Conservation (phyloP, 495 filamentous ascomycete genomes). For the Daldinia caldariorum region DNA sequence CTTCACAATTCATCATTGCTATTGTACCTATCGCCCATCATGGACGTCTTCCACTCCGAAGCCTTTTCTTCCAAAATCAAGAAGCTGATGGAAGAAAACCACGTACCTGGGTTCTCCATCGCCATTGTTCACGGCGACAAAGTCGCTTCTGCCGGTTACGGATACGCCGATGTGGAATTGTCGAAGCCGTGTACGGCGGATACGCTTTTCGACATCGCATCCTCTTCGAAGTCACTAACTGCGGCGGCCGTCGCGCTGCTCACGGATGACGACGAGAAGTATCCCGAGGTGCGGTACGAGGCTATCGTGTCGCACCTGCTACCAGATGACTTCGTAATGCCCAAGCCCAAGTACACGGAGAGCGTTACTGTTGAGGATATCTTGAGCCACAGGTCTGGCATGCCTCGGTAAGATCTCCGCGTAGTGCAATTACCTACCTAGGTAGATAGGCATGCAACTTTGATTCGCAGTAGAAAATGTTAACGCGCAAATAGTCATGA, state of each 20-base stretch:
- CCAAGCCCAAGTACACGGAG: constrained; percentile 53
- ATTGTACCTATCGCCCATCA: neutral
- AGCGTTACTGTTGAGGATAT: constrained; percentile 61
- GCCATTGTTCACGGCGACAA: constrained; percentile 55
- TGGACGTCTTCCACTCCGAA: neutral
- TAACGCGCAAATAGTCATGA: constrained; percentile 31
- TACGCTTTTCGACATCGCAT: constrained; percentile 50
- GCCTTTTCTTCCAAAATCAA: constrained; percentile 42
- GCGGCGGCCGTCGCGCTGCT: constrained; percentile 60
- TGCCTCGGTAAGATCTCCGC: constrained; percentile 48
- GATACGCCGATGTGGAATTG: constrained; percentile 30
- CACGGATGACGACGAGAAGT: constrained; percentile 54
- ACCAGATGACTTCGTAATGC: constrained; percentile 63
- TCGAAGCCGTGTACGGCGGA: constrained; percentile 54
- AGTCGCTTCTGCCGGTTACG: constrained; percentile 42
- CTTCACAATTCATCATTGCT: neutral
- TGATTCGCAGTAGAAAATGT: neutral
- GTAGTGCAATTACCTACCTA: neutral
- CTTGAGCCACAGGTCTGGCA: constrained; percentile 57
- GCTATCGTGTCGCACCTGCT: constrained; percentile 60
- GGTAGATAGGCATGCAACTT: neutral
- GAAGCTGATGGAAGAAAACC: constrained; percentile 53
- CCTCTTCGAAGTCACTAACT: constrained; percentile 66
- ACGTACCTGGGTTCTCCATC: constrained; percentile 60
- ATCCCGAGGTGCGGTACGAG: constrained; percentile 55